Base-by-base conservation (phyloP, 1,284 basidiomycete genomes). In the Marasmius tenuissimus region DNA sequence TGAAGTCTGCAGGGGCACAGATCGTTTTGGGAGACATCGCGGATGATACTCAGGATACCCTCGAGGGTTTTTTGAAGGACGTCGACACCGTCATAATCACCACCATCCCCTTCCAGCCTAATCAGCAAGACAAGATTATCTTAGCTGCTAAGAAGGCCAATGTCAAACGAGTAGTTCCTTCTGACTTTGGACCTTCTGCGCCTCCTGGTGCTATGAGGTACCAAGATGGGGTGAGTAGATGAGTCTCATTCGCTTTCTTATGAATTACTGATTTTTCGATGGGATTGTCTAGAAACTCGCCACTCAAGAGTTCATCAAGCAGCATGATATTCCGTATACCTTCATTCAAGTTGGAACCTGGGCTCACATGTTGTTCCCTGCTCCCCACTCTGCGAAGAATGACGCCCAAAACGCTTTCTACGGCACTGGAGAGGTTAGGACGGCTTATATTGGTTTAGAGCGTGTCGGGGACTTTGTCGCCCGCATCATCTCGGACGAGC, bases 341-440 rank as follows among this genome's bases (percentile, higher is more conserved):
- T 58, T 47, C 34, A 58, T 58, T n/a, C n/a, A 48, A 4, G 56
- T 58, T 45, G 56, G 56, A 10, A 12, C 11, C 9, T 58, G 56
- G 56, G 37, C 34, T 20, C 18, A 58, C 39, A n/a, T 22, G 16
- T 22, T 58, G 39, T 58, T 47, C n/a, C 56, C 39, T 12, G 18
- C n/a, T 47, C 56, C 56, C 2, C 56, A 58, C 45, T 37, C 6
- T 33, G 27, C 27, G 27, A 27, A 27, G 27, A 4, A 27, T 27
- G 27, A 27, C 27, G 27, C 27, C 27, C 27, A 27, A 27, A 27
- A 27, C 27, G 27, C 27, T 27, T 27, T 27, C 27, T 27, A 27
- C 27, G 27, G 27, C 27, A 27, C 27, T 2, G 27, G 27, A 27
- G 27, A 27, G 27, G 27, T 27, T 4, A 27, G 4, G 4, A 27